Evolutionary conservation across 805 yeast species (phyloP).

Genomic region (Tetrapisispora taiwanensis): DNA sequence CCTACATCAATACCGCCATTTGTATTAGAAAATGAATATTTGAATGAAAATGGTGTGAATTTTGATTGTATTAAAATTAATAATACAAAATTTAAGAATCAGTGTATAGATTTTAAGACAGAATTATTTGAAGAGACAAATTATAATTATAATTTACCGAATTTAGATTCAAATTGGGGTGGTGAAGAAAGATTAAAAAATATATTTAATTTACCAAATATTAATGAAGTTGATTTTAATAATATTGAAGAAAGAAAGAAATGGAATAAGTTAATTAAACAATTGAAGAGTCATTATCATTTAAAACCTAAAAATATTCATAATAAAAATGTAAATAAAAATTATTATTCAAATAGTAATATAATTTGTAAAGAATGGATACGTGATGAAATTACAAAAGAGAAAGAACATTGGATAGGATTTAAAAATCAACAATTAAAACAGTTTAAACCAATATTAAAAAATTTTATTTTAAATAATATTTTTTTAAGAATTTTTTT

Average conservation of each 20-base stretch:
- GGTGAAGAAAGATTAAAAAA: slow-evolving; percentile 55
- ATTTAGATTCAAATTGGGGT: slow-evolving; percentile 52
- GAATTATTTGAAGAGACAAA: neutral
- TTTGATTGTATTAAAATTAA: slow-evolving; percentile 42
- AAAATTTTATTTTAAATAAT: slow-evolving; percentile 53
- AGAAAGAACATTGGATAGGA: slow-evolving; percentile 24
- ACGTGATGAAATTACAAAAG: slow-evolving; percentile 20
- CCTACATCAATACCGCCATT: slow-evolving; percentile 51
- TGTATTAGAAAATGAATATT: slow-evolving; percentile 38
- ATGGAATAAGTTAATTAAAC: slow-evolving; percentile 22
- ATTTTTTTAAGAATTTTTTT: slow-evolving; percentile 77
- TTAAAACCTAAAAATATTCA: neutral
- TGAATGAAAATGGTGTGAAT: slow-evolving; percentile 28
- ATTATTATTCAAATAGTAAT: neutral
- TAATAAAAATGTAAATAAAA: neutral
- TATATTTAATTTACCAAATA: slow-evolving; percentile 30
- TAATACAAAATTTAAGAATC: slow-evolving; percentile 23
- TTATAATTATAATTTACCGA: slow-evolving; percentile 25
- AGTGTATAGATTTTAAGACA: slow-evolving; percentile 13
- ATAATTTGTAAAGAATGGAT: slow-evolving; percentile 2
- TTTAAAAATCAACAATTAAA: slow-evolving; percentile 43
- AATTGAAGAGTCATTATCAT: slow-evolving; percentile 7
- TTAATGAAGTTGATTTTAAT: neutral
- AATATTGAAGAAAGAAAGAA: slow-evolving; percentile 21
- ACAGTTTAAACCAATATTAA: slow-evolving; percentile 53